A percentile compares a stretch with the other conserved stretches of the same genome.
phyloP scores from a whole-genome alignment of 106 monocot species.

The Acorus calamus region DNA sequence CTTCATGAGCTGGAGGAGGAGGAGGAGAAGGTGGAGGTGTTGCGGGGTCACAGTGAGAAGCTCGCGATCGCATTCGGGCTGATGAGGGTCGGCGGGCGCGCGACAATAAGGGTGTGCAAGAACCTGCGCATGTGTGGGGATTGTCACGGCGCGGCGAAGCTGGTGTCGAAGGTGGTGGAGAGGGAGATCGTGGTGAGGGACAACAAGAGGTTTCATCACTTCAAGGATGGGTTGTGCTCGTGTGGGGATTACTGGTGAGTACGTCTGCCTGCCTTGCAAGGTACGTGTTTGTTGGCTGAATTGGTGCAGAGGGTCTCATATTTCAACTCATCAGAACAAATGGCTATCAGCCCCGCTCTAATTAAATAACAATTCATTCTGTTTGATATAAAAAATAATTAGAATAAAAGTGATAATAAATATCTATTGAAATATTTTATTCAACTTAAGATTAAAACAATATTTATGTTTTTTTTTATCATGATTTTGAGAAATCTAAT shows the following conservation, averaged over 20 bases:
- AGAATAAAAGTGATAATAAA: no score
- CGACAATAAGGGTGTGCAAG: constrained; percentile 33
- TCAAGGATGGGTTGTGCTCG: constrained; percentile 38
- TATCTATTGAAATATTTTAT: no score
- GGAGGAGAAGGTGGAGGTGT: constrained; percentile 39
- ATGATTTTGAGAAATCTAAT: no score
- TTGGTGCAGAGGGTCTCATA: no score
- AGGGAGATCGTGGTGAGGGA: constrained; percentile 51
- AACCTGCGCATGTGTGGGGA: constrained; percentile 54
- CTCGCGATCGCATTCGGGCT: constrained; percentile 43
- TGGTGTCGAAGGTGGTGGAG: constrained; percentile 23
- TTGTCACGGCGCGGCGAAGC: constrained; percentile 46
- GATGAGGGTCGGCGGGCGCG: constrained; percentile 12
- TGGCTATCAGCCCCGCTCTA: no score
- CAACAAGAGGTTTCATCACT: constrained; percentile 55
- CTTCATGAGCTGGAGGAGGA: constrained; percentile 37
- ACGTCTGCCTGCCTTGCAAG: no score
- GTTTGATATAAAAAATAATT: no score
- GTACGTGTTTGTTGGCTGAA: no score
- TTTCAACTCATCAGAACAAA: no score
- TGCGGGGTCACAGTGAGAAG: constrained; percentile 58
- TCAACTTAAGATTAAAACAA: no score
- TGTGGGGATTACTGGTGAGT: constrained; percentile 44
- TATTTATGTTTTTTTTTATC: no score
- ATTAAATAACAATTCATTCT: no score